Conservation (phyloP, 768 basidiomycete species). For the Russula virescens region DNA sequence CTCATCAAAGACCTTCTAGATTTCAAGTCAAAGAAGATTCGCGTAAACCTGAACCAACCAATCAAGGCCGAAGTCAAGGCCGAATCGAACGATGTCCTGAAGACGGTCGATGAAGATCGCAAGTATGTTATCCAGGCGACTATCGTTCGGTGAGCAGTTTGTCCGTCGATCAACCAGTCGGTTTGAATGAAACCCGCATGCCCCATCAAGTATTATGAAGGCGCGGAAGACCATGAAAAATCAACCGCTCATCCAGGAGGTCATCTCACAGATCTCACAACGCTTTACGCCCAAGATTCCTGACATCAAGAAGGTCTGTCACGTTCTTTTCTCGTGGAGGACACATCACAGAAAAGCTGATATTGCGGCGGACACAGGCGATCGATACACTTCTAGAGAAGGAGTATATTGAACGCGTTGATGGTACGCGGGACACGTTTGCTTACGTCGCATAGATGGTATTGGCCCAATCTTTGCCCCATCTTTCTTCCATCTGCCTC, state of each 20-base stretch:
- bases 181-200: constrained; percentile 17
- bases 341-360: not conserved
- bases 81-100: constrained; percentile 83
- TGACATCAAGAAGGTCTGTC: constrained; percentile 87
- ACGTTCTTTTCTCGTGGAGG: not conserved
- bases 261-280: constrained; percentile 81
- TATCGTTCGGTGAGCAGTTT: constrained; percentile 64
- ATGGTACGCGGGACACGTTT: constrained; percentile 86
- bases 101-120: constrained; percentile 94
- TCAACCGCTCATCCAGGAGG: constrained; percentile 82
- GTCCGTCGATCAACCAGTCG: not conserved
- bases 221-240: constrained; percentile 94
- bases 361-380: constrained; percentile 44
- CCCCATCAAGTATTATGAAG: constrained; percentile 76
- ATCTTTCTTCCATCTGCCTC: not conserved
- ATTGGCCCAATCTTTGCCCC: not conserved
- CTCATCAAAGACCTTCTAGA: constrained; percentile 36
- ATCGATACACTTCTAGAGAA: constrained; percentile 92
- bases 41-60: constrained; percentile 84
- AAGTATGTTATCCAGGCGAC: constrained; percentile 96
- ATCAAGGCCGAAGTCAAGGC: constrained; percentile 94
- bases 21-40: constrained; percentile 92
- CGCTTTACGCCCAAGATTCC: constrained; percentile 90
- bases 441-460: constrained; percentile 57
- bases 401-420: constrained; percentile 95